These are phyloP conservation scores for Neurospora crassa DNA, from an alignment of 2,329 filamentous ascomycete species.

Conservation along the genomic window DNA sequence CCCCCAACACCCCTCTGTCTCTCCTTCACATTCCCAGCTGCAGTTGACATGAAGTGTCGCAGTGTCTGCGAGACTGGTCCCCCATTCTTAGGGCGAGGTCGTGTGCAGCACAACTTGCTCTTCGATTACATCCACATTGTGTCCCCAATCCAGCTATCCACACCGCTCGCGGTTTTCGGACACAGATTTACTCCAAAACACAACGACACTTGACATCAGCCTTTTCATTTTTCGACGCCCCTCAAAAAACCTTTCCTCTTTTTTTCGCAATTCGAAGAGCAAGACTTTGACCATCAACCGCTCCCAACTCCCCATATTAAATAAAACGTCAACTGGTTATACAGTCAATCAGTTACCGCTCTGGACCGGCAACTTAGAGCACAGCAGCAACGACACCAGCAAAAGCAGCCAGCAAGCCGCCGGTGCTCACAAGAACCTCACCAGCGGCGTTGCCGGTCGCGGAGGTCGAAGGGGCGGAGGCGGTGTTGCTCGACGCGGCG, in stretches of 20 bases:
- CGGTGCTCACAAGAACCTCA: conserved; percentile 21
- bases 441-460: conserved; percentile 18
- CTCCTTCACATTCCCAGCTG: not conserved
- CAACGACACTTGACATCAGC: not conserved
- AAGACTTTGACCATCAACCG: not conserved
- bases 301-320: not conserved
- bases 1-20: not conserved
- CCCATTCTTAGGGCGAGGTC: not conserved
- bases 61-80: not conserved
- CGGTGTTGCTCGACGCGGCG: conserved; percentile 7
- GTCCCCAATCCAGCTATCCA: not conserved
- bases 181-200: not conserved
- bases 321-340: not conserved
- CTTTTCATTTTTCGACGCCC: not conserved
- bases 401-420: conserved; percentile 22
- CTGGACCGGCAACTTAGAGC: conserved; percentile 16
- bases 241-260: not conserved
- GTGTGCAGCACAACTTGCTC: not conserved
- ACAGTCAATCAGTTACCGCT: not conserved
- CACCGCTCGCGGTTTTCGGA: not conserved
- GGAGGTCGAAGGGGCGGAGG: conserved; percentile 6
- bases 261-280: not conserved
- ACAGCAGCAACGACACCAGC: conserved; percentile 24
- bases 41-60: not conserved
- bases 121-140: not conserved